Percentiles rank a stretch among this genome's conserved stretches.
Conservation (phyloP, 768 basidiomycete genomes). For the Trametes gibbosa region DNA sequence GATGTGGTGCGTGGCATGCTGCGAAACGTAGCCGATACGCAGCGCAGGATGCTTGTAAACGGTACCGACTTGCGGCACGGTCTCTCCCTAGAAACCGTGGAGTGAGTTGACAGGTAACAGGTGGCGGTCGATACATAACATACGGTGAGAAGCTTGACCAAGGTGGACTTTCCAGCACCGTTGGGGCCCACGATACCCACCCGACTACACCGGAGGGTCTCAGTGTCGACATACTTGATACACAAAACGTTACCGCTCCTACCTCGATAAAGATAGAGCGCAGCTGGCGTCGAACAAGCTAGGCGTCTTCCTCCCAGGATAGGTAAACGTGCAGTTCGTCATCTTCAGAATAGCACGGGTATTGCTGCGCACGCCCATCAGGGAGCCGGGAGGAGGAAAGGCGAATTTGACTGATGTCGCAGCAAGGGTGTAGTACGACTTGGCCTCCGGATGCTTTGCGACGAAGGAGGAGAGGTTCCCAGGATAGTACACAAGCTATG, state of each 20-base stretch:
- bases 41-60: constrained; percentile 94
- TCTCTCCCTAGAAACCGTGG: constrained; percentile 65
- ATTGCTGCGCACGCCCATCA: constrained; percentile 96
- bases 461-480: constrained; percentile 93
- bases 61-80: constrained; percentile 83
- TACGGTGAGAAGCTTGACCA: constrained; percentile 91
- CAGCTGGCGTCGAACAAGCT: constrained; percentile 88
- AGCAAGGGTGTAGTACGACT: constrained; percentile 94
- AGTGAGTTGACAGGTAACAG: not conserved
- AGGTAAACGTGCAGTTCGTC: constrained; percentile 88
- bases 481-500: constrained; percentile 85
- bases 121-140: constrained; percentile 24
- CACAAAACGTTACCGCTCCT: constrained; percentile 22
- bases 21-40: constrained; percentile 95
- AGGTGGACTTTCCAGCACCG: constrained; percentile 93
- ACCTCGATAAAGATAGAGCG: constrained; percentile 91
- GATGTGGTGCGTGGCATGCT: constrained; percentile 97
- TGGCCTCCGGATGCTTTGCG: constrained; percentile 85
- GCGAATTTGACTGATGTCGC: constrained; percentile 93
- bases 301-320: constrained; percentile 78
- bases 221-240: constrained; percentile 16
- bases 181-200: constrained; percentile 92
- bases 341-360: constrained; percentile 96
- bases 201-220: constrained; percentile 50
- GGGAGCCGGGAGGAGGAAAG: constrained; percentile 92